phyloP scores from a whole-genome alignment of 129 eudicot species.

The Arctium minus region DNA sequence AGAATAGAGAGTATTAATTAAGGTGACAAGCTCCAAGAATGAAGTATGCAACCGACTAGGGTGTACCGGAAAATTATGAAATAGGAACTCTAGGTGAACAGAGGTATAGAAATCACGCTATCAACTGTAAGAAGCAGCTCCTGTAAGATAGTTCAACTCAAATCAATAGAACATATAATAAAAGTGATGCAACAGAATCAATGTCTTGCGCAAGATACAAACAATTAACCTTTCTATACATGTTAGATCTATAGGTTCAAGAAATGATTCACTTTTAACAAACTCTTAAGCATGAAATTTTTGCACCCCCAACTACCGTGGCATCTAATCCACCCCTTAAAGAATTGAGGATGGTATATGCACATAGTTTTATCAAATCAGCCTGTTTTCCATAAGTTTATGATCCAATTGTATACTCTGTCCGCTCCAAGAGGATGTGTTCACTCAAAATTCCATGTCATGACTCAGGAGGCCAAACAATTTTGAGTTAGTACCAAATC shows the following conservation, averaged over 20 bases:
- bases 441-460: neutral
- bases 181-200: neutral
- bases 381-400: neutral
- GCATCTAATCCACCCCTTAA: neutral
- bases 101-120: neutral
- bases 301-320: neutral
- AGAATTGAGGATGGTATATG: neutral
- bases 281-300: neutral
- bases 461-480: neutral
- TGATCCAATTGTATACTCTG: neutral
- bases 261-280: neutral
- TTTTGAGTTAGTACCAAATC: neutral
- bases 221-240: neutral
- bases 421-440: neutral
- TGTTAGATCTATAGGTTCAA: neutral
- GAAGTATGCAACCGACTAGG: neutral
- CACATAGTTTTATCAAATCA: neutral
- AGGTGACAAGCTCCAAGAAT: neutral
- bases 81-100: neutral
- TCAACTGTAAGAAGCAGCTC: conserved; percentile 3
- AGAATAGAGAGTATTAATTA: neutral
- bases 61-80: conserved; percentile 1
- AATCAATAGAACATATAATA: neutral
- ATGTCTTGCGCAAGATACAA: neutral
- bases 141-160: conserved; percentile 10